phyloP scores from a whole-genome alignment of 257 asterid genomes.

The Capsicum baccatum region DNA sequence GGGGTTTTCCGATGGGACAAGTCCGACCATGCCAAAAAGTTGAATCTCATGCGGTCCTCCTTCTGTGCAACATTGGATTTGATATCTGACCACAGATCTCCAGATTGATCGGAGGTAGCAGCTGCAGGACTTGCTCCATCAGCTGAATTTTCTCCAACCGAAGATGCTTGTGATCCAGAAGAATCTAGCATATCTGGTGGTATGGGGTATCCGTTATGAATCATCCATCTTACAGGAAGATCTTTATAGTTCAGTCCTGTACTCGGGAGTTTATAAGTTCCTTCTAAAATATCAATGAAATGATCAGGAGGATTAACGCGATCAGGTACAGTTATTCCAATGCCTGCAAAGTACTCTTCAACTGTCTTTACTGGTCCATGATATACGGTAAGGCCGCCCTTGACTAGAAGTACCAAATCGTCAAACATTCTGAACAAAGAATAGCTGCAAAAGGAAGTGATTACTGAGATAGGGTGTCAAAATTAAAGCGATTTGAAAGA shows the following conservation, averaged over 20 bases:
- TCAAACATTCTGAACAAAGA: slow-evolving; percentile 97
- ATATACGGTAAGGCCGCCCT: slow-evolving; percentile 95
- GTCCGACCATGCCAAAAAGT: slow-evolving; percentile 60
- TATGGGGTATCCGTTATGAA: slow-evolving; percentile 92
- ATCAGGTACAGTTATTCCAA: slow-evolving; percentile 87
- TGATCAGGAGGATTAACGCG: slow-evolving; percentile 97
- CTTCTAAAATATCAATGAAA: slow-evolving; percentile 95
- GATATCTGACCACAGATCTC: slow-evolving; percentile 82
- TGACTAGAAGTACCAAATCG: slow-evolving; percentile 92
- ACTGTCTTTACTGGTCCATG: slow-evolving; percentile 98
- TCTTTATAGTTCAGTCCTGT: slow-evolving; percentile 74
- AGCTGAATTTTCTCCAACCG: slow-evolving; percentile 57
- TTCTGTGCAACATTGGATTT: slow-evolving; percentile 65
- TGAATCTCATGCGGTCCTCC: slow-evolving; percentile 63
- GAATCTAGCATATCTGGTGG: slow-evolving; percentile 92
- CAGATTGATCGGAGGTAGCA: slow-evolving; percentile 52
- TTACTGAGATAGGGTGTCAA: not conserved
- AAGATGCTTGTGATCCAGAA: slow-evolving; percentile 54
- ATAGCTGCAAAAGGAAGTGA: slow-evolving; percentile 63
- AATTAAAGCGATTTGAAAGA: too few relatives aligned
- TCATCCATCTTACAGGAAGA: slow-evolving; percentile 98
- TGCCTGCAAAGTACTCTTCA: slow-evolving; percentile 86
- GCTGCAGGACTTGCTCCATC: slow-evolving; percentile 54
- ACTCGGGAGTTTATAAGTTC: slow-evolving; percentile 67
- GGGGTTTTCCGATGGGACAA: slow-evolving; percentile 28